Evolutionary conservation across 2,329 filamentous ascomycete species (phyloP).

Genomic region (Nemania sp.): DNA sequence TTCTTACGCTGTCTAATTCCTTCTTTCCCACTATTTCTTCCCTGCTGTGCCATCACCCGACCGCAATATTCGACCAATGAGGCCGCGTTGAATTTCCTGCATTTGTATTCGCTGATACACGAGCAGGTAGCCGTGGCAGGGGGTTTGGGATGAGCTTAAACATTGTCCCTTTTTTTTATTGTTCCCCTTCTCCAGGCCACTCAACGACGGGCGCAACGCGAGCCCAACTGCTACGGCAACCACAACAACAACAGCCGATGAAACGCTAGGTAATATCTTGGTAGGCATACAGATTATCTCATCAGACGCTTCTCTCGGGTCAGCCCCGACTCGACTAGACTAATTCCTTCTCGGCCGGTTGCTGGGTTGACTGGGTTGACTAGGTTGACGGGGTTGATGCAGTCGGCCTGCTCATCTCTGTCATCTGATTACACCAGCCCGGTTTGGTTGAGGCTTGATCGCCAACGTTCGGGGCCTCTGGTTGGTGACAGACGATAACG

Average conservation of each 20-base stretch:
- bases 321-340: constrained; percentile 34
- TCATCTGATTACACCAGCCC: constrained; percentile 39
- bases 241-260: constrained; percentile 30
- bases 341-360: constrained; percentile 34
- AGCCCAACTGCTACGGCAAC: constrained; percentile 28
- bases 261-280: constrained; percentile 29
- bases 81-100: constrained; percentile 30
- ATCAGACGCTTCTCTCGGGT: constrained; percentile 33
- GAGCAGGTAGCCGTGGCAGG: constrained; percentile 20
- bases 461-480: constrained; percentile 14
- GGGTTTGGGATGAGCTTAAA: constrained; percentile 6
- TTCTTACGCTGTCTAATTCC: background rate
- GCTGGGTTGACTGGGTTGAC: constrained; percentile 9
- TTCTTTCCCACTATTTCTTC: constrained; percentile 22
- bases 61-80: constrained; percentile 33
- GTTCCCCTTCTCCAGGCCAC: constrained; percentile 11
- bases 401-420: constrained; percentile 28
- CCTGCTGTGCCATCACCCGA: constrained; percentile 38
- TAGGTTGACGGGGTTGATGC: constrained; percentile 20
- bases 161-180: constrained; percentile 21
- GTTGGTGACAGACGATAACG: constrained; percentile 22
- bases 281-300: constrained; percentile 11
- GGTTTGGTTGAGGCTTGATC: constrained; percentile 29
- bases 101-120: constrained; percentile 36
- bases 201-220: constrained; percentile 20